Conservation (phyloP, 176 grass and related monocot genomes). For the Poa pratensis region DNA sequence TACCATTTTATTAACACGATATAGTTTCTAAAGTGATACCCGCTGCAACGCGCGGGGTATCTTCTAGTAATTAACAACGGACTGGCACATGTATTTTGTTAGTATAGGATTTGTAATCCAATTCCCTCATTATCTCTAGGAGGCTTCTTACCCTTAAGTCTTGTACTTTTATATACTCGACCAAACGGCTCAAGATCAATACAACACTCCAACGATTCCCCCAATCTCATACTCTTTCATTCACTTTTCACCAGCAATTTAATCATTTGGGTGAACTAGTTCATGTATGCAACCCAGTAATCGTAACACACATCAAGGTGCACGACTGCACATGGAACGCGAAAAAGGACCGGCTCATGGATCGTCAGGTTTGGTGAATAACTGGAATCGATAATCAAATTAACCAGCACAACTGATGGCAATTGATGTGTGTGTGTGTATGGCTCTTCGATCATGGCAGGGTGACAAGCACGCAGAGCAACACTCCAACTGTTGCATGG, state of each 20-base stretch:
- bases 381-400: background rate
- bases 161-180: too few species aligned
- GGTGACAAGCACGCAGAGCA: background rate
- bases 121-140: too few species aligned
- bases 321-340: too few species aligned
- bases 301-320: too few species aligned
- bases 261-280: background rate
- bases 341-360: background rate
- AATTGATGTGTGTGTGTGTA: background rate
- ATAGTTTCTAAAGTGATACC: too few species aligned
- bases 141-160: too few species aligned
- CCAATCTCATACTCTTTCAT: too few species aligned
- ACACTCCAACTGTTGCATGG: background rate
- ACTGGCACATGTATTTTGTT: background rate
- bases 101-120: too few species aligned
- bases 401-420: background rate
- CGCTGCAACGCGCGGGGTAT: too few species aligned
- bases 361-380: background rate
- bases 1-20: too few species aligned
- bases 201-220: too few species aligned
- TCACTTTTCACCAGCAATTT: background rate
- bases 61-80: background rate
- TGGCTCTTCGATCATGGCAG: background rate
- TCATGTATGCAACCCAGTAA: background rate
- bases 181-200: too few species aligned